Conservation (phyloP, 2,329 filamentous ascomycete species). For the Bipolaris oryzae region DNA sequence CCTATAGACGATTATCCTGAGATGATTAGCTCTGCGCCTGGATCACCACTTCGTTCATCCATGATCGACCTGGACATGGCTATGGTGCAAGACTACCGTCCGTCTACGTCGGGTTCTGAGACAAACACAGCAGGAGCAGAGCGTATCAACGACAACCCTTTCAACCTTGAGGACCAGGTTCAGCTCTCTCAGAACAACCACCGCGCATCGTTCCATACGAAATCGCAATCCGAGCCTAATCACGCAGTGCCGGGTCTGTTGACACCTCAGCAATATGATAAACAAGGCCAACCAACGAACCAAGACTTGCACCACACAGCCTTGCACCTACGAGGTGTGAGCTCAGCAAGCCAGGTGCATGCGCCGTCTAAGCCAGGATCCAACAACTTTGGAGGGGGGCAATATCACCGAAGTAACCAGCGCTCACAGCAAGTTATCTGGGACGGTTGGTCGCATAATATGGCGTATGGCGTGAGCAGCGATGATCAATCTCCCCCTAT, state of each 20-base stretch:
- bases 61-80: slow-evolving; percentile 54
- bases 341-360: slow-evolving; percentile 45
- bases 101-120: slow-evolving; percentile 51
- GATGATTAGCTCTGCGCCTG: slow-evolving; percentile 38
- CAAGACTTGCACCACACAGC: slow-evolving; percentile 36
- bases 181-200: slow-evolving; percentile 47
- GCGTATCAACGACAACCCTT: slow-evolving; percentile 54
- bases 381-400: slow-evolving; percentile 25
- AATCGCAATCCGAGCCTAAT: slow-evolving; percentile 50
- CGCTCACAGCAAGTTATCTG: slow-evolving; percentile 38
- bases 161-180: slow-evolving; percentile 56
- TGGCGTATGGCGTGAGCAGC: slow-evolving; percentile 37
- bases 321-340: slow-evolving; percentile 44
- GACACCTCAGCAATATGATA: slow-evolving; percentile 45
- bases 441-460: slow-evolving; percentile 44
- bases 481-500: slow-evolving; percentile 42
- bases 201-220: slow-evolving; percentile 48
- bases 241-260: slow-evolving; percentile 45
- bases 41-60: slow-evolving; percentile 47
- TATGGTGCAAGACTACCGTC: slow-evolving; percentile 50
- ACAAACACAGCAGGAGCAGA: slow-evolving; percentile 48
- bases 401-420: slow-evolving; percentile 32
- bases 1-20: slow-evolving; percentile 49
- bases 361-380: slow-evolving; percentile 28
- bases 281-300: slow-evolving; percentile 42